Evolutionary conservation across 2,329 filamentous ascomycete genomes (phyloP), one percentile per base, ranked within the genome.

Genomic region (Aspergillus chevalieri): DNA sequence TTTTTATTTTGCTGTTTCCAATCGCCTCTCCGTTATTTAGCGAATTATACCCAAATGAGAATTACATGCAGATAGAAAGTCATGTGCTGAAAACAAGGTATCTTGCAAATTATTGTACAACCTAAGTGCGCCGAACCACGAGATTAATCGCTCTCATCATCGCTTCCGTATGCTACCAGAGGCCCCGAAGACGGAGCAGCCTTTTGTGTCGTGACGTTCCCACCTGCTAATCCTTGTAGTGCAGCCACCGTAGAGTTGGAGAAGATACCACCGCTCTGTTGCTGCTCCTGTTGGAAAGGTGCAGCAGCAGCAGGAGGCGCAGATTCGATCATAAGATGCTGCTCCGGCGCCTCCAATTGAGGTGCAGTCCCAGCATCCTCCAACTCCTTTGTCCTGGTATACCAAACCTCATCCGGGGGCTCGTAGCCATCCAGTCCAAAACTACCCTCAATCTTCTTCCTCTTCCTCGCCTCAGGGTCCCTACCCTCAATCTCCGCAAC

Each of bases 351-450:
- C 51, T 79, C 79, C 19, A 80, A 78, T 65, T 83, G 80, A 5
- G 15, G 7, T 54, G 80, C 57, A 49, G 73, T 74, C 52, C 83
- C 77, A 58, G 86, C 77, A 44, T 83, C 76, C 62, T 87, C 83
- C 24, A 84, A 67, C 55, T 86, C 84, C 57, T 83, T 81, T 33
- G 91, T 89, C 43, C 87, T 79, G 0, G 90, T 88, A 70, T 91
- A 95, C 80, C 94, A 95, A 22, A 98, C 84, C 54, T 93, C 86
- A 65, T 98, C 93, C 0, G 92, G 91, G 1, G 91, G 91, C 63
- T 97, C 89, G 66, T 96, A 97, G 1, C 91, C 92, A 48, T 92
- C 81, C 43, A 98, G 70, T 0, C 91, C 92, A 64, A 95, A 97
- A 19, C 81, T 85, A 45, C 89, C 90, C 67, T 96, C 89, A 22